These are phyloP conservation scores for Vicia villosa DNA, from an alignment of 306 rosid species.

Conservation along the genomic window DNA sequence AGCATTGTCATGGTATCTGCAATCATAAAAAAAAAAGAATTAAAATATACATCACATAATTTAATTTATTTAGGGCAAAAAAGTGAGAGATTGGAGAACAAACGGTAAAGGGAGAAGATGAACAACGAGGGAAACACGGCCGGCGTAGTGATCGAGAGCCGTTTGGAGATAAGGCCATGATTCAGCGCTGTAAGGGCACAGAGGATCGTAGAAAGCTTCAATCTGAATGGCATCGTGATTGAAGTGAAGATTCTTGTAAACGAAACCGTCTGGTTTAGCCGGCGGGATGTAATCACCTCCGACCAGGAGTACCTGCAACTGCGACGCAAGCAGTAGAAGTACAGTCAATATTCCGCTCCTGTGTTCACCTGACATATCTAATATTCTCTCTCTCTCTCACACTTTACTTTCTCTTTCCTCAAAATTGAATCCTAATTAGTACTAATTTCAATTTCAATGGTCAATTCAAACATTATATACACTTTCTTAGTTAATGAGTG, in stretches of 20 bases:
- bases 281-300: constrained; percentile 79
- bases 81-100: constrained; percentile 26
- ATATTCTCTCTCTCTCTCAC: neutral
- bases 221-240: constrained; percentile 53
- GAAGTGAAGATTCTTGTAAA: constrained; percentile 42
- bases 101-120: constrained; percentile 94
- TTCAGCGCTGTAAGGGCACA: constrained; percentile 88
- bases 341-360: neutral
- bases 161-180: constrained; percentile 84
- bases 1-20: constrained; percentile 93
- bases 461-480: too few relatives aligned
- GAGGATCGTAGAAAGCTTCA: constrained; percentile 84
- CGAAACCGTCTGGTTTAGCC: constrained; percentile 68
- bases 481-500: too few relatives aligned
- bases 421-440: neutral
- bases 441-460: neutral
- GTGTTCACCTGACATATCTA: constrained; percentile 8
- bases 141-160: constrained; percentile 56
- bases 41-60: constrained; percentile 4
- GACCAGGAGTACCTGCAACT: constrained; percentile 14
- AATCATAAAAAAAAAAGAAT: neutral
- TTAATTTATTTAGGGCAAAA: neutral
- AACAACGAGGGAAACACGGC: constrained; percentile 57
- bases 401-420: neutral
- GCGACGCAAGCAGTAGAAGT: constrained; percentile 12